phyloP scores from a whole-genome alignment of 805 yeast genomes.

The Isabelozyma gotoi region DNA sequence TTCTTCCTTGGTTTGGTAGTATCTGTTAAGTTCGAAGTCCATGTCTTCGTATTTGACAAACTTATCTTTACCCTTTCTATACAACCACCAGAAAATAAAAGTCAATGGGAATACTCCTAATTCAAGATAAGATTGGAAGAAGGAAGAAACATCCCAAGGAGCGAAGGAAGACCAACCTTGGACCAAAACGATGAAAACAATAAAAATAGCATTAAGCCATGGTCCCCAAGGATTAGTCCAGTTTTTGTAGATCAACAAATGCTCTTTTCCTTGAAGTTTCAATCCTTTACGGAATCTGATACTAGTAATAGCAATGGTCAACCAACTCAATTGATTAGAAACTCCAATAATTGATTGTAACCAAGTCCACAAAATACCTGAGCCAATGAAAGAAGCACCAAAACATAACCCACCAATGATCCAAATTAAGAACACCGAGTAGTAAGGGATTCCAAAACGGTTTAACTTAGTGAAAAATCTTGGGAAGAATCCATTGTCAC shows the following conservation, averaged over 20 bases:
- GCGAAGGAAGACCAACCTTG: constrained; percentile 55
- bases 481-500: constrained; percentile 49
- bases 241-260: constrained; percentile 42
- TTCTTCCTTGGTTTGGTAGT: constrained; percentile 51
- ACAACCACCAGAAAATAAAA: constrained; percentile 42
- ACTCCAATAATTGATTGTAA: constrained; percentile 53
- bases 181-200: constrained; percentile 44
- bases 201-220: constrained; percentile 43
- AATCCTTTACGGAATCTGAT: constrained; percentile 50
- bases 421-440: constrained; percentile 52
- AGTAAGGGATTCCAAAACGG: constrained; percentile 47
- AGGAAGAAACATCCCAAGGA: constrained; percentile 42
- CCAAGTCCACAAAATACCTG: constrained; percentile 56
- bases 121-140: constrained; percentile 48
- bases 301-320: constrained; percentile 47
- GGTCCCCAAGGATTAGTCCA: constrained; percentile 57
- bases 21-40: constrained; percentile 55
- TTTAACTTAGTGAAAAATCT: constrained; percentile 41
- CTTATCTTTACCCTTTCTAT: constrained; percentile 37
- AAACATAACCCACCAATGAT: constrained; percentile 57
- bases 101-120: constrained; percentile 47
- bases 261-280: constrained; percentile 40
- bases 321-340: constrained; percentile 53
- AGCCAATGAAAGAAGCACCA: constrained; percentile 56
- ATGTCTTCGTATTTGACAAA: constrained; percentile 45